A percentile compares a stretch with the other conserved stretches of the same genome.
These are phyloP conservation scores for Powellomyces hirtus DNA, from an alignment of 192 early-diverging fungal genomes.

Conservation along the genomic window DNA sequence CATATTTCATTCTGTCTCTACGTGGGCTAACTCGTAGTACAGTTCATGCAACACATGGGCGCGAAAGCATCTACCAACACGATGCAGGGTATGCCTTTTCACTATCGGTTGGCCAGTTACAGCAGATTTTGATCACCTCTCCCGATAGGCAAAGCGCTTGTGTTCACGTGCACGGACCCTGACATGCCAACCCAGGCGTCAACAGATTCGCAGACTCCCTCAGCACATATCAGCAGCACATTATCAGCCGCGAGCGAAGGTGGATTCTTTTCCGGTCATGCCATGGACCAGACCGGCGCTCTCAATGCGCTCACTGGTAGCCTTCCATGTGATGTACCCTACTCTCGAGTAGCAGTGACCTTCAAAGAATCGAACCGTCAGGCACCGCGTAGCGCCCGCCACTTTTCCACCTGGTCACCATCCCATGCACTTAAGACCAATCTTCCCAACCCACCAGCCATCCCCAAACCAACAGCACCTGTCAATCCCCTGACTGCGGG, in stretches of 20 bases:
- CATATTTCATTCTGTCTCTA: no score
- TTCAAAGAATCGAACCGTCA: no score
- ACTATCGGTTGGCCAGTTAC: no score
- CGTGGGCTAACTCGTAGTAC: no score
- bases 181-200: not conserved
- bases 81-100: no score
- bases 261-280: not conserved
- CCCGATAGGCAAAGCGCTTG: not conserved
- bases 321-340: not conserved
- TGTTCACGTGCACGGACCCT: not conserved
- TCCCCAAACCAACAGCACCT: not conserved
- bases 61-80: not conserved
- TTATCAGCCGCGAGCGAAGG: not conserved
- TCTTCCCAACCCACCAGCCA: no score
- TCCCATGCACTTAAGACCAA: no score
- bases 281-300: not conserved
- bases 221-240: not conserved
- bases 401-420: no score
- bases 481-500: not conserved
- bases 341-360: no score
- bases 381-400: no score
- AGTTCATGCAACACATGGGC: constrained; percentile 5
- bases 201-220: not conserved
- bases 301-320: not conserved
- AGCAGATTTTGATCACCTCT: no score